A percentile compares a stretch with the other conserved stretches of the same genome.
These are phyloP conservation scores for Leptographium procerum DNA, from an alignment of 2,329 filamentous ascomycete genomes.

Conservation along the genomic window DNA sequence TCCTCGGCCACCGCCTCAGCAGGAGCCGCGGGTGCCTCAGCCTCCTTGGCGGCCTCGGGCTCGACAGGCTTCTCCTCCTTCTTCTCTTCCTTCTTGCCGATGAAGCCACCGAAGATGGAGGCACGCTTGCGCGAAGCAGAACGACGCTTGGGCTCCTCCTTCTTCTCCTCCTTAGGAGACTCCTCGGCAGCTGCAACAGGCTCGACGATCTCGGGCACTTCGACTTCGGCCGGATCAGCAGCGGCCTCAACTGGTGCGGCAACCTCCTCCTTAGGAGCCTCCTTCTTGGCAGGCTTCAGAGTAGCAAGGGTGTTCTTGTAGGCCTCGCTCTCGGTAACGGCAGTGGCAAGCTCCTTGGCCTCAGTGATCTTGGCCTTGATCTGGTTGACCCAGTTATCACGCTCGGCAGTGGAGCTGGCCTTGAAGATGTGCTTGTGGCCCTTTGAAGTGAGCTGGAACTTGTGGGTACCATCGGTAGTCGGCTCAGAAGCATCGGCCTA, in stretches of 20 bases:
- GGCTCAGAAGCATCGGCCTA: constrained; percentile 57
- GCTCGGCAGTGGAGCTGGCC: constrained; percentile 61
- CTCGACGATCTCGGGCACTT: constrained; percentile 15
- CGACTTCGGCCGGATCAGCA: constrained; percentile 7
- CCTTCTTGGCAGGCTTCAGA: constrained; percentile 40
- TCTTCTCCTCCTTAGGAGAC: constrained; percentile 26
- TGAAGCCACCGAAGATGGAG: constrained; percentile 50
- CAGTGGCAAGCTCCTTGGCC: constrained; percentile 68
- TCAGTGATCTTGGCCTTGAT: constrained; percentile 73
- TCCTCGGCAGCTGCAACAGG: constrained; percentile 19
- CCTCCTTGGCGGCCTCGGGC: constrained; percentile 22
- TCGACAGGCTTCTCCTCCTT: constrained; percentile 24
- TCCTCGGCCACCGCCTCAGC: constrained; percentile 5
- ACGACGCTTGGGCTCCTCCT: constrained; percentile 49
- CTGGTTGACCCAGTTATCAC: constrained; percentile 84
- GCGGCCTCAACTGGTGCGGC: constrained; percentile 14
- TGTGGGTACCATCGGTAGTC: constrained; percentile 60
- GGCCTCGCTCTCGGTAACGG: constrained; percentile 64
- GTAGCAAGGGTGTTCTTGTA: constrained; percentile 83
- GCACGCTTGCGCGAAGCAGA: constrained; percentile 54
- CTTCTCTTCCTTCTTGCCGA: constrained; percentile 41
- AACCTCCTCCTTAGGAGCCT: constrained; percentile 20
- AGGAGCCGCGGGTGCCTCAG: constrained; percentile 24
- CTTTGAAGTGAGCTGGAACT: constrained; percentile 77
- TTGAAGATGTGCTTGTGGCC: constrained; percentile 93